phyloP scores from a whole-genome alignment of 371 early-diverging fungal species.

The Apophysomyces sp. region DNA sequence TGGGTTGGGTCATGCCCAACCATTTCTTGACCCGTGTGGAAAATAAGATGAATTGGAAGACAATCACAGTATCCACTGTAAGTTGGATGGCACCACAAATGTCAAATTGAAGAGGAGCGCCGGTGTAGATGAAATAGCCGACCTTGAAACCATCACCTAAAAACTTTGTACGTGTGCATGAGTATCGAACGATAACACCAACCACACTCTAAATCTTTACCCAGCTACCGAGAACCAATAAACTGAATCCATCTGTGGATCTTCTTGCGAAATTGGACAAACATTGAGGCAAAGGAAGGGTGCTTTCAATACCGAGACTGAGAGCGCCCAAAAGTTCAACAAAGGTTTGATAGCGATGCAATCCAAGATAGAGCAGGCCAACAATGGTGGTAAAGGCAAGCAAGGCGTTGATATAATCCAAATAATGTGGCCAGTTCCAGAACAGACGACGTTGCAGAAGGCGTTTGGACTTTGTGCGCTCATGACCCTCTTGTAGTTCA shows the following conservation, averaged over 20 bases:
- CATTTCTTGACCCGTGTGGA: constrained; percentile 24
- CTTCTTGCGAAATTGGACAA: constrained; percentile 48
- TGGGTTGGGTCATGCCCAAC: neutral
- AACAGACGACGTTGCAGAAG: constrained; percentile 12
- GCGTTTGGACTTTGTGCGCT: neutral
- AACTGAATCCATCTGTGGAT: constrained; percentile 59
- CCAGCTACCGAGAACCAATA: constrained; percentile 37
- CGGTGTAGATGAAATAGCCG: constrained; percentile 56
- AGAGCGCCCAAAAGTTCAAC: constrained; percentile 37
- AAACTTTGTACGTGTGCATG: constrained; percentile 2
- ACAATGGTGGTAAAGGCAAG: constrained; percentile 35
- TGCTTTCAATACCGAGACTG: constrained; percentile 59
- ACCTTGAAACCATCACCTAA: constrained; percentile 67
- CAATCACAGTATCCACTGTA: constrained; percentile 56
- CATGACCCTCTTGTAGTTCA: neutral
- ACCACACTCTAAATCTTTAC: constrained; percentile 13
- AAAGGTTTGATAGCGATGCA: constrained; percentile 26
- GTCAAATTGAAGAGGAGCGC: constrained; percentile 63
- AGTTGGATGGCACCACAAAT: constrained; percentile 65
- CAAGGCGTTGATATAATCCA: constrained; percentile 49
- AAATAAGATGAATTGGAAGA: constrained; percentile 53
- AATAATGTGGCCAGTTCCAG: constrained; percentile 42
- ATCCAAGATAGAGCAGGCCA: constrained; percentile 26
- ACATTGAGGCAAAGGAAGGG: constrained; percentile 65
- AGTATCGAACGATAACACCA: neutral